Base-by-base conservation (phyloP, 1,284 basidiomycete genomes). In the Trichosporon coremiiforme region DNA sequence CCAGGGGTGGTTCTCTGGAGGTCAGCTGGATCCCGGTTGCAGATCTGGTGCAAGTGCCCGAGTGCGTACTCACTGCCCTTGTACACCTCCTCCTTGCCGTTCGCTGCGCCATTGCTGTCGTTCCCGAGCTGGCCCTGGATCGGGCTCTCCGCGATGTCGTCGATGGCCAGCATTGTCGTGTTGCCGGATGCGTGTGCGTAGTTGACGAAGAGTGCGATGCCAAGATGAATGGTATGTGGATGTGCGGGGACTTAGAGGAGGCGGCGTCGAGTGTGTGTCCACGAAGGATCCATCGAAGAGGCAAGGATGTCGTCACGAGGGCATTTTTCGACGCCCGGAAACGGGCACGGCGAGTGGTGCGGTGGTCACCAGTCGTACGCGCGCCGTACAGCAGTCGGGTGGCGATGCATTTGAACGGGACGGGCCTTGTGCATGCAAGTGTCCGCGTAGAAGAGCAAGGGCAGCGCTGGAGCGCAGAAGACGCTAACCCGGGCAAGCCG, bases 1-100 rank as follows among this genome's bases (percentile, higher is more conserved):
- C 68, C 68, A 73, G 17, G 65, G 57, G 66, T 73, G 72, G 31
- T 71, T 65, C 66, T 73, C 72, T 73, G 70, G 0, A 1, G 7
- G 68, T 69, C 47, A 69, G 68, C 35, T 47, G 20, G 45, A 2
- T 25, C 25, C 25, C 25, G 45, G 9, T 22, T 17, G 2, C 6
- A 22, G 25, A 33, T 45, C 38, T 7, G 4, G 8, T 6, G n/a
- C 29, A 7, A 41, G 25, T 9, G 25, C 25, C 25, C 25, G 25
- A 12, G 20, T 41, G 22, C 20, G n/a, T 13, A 66, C 69, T 70
- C 69, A 70, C 69, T 70, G 25, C 69, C 68, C 7, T n/a, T 25
- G 31, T 68, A 68, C 2, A 31, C 55, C 31, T 35, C 35, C 10
- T 15, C 25, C 13, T 25, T 33, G 38, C 66, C 65, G 22, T 66